Conservation (phyloP, 192 early-diverging fungal genomes). For the Backusella luteola region DNA sequence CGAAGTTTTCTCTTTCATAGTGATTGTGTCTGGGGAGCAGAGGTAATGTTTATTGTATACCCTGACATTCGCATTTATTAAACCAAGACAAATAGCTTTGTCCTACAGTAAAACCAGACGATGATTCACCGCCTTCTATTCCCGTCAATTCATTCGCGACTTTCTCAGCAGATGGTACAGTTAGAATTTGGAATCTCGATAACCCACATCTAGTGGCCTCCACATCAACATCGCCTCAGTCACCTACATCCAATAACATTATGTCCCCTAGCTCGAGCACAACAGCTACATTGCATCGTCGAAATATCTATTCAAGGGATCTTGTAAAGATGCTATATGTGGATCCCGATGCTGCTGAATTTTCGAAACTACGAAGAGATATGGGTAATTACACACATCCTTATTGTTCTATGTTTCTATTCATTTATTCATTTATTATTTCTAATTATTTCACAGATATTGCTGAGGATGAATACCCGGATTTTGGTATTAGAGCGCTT, state of each 20-base stretch:
- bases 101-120: neutral
- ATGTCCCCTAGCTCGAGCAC: conserved; percentile 16
- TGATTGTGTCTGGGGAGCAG: conserved; percentile 84
- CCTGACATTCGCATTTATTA: neutral
- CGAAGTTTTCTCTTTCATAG: conserved; percentile 67
- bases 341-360: conserved; percentile 45
- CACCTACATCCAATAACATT: neutral
- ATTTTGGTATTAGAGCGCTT: conserved; percentile 67
- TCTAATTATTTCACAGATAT: conserved; percentile 22
- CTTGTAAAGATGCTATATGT: conserved; percentile 59
- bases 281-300: conserved; percentile 14
- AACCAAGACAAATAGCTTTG: neutral
- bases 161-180: conserved; percentile 74
- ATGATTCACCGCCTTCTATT: conserved; percentile 17
- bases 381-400: conserved; percentile 7
- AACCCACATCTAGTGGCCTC: neutral
- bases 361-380: conserved; percentile 23
- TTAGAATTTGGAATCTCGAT: conserved; percentile 79
- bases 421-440: neutral
- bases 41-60: conserved; percentile 47
- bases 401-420: neutral
- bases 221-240: conserved; percentile 17
- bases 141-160: conserved; percentile 62
- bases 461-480: conserved; percentile 38
- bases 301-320: conserved; percentile 63